Evolutionary conservation across 768 basidiomycete species (phyloP).

Genomic region (Boletales sp.): DNA sequence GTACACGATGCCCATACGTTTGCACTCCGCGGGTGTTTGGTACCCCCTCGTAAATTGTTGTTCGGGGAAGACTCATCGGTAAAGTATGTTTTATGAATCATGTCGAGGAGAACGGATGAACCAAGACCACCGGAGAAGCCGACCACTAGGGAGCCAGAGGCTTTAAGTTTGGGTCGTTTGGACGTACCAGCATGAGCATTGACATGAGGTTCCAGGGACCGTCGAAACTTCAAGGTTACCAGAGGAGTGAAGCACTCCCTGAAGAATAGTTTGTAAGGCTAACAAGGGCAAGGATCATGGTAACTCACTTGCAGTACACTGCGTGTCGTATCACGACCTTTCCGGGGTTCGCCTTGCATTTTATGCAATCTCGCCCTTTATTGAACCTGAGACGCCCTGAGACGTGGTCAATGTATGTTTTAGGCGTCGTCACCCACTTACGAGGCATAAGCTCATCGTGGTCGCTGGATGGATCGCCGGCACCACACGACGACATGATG

Average conservation of each 20-base stretch:
- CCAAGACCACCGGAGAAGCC: slow-evolving; percentile 80
- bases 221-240: slow-evolving; percentile 59
- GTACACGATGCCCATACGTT: slow-evolving; percentile 58
- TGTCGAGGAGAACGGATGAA: slow-evolving; percentile 68
- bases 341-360: slow-evolving; percentile 63
- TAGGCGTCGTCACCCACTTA: slow-evolving; percentile 31
- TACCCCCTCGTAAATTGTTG: slow-evolving; percentile 47
- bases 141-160: slow-evolving; percentile 63
- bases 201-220: slow-evolving; percentile 59
- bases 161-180: slow-evolving; percentile 57
- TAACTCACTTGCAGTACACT: slow-evolving; percentile 77
- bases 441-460: slow-evolving; percentile 65
- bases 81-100: slow-evolving; percentile 61
- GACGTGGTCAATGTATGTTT: background rate
- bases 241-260: slow-evolving; percentile 69
- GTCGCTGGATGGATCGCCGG: slow-evolving; percentile 57
- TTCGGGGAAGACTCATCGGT: slow-evolving; percentile 22
- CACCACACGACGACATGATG: slow-evolving; percentile 42
- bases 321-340: slow-evolving; percentile 75
- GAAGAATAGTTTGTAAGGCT: background rate
- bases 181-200: slow-evolving; percentile 54
- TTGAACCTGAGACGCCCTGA: slow-evolving; percentile 66
- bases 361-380: slow-evolving; percentile 64
- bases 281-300: slow-evolving; percentile 5
- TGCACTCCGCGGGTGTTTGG: slow-evolving; percentile 60